phyloP scores from a whole-genome alignment of 495 filamentous ascomycete genomes.

The Rhypophila decipiens region DNA sequence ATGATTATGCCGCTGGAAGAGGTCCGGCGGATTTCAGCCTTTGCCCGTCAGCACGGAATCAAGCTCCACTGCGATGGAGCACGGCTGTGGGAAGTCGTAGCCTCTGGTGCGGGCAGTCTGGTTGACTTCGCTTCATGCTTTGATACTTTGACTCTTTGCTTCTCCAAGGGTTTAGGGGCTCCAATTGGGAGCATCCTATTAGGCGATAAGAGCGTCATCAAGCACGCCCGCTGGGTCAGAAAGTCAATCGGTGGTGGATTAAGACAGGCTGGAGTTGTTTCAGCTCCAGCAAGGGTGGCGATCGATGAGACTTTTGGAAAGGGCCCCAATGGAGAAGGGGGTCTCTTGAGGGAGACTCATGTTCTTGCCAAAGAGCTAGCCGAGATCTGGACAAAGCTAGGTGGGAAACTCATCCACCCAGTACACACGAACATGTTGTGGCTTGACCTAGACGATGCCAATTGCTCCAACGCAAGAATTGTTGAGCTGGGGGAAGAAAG shows the following conservation, averaged over 20 bases:
- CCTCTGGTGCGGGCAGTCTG: slow-evolving; percentile 53
- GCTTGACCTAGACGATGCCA: slow-evolving; percentile 61
- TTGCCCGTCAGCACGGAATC: slow-evolving; percentile 60
- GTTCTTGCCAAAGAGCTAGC: slow-evolving; percentile 58
- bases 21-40: slow-evolving; percentile 57
- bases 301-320: slow-evolving; percentile 65
- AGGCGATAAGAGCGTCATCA: slow-evolving; percentile 58
- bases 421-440: slow-evolving; percentile 94
- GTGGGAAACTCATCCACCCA: slow-evolving; percentile 52
- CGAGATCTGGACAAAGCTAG: slow-evolving; percentile 55
- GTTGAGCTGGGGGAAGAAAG: slow-evolving; percentile 42
- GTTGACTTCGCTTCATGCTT: slow-evolving; percentile 64
- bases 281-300: slow-evolving; percentile 52
- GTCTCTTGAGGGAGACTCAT: slow-evolving; percentile 59
- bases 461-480: slow-evolving; percentile 38
- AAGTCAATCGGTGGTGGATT: slow-evolving; percentile 82
- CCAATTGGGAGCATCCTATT: slow-evolving; percentile 79
- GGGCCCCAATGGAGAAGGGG: slow-evolving; percentile 54
- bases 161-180: slow-evolving; percentile 84
- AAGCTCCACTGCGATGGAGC: slow-evolving; percentile 82
- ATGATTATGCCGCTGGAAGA: slow-evolving; percentile 71
- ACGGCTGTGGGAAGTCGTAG: slow-evolving; percentile 71
- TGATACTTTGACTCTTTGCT: slow-evolving; percentile 78
- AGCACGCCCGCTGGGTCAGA: slow-evolving; percentile 69
- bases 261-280: slow-evolving; percentile 60